These are phyloP conservation scores for Baudoinia panamericana DNA, from an alignment of 495 filamentous ascomycete species.

Conservation along the genomic window DNA sequence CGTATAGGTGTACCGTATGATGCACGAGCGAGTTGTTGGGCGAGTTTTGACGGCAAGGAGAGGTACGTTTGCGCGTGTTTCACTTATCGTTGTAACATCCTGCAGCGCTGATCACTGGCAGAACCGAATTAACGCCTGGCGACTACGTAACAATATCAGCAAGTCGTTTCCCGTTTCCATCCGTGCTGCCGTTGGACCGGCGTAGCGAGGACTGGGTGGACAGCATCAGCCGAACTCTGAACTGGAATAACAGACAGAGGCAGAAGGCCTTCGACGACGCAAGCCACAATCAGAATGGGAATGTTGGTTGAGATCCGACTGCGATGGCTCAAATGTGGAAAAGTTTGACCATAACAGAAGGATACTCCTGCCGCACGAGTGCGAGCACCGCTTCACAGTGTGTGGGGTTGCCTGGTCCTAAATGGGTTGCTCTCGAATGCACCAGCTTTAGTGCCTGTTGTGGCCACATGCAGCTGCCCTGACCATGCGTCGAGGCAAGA, in stretches of 20 bases:
- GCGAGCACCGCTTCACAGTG: no score
- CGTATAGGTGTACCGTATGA: conserved; percentile 87
- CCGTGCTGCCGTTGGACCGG: conserved; percentile 61
- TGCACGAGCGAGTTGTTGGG: conserved; percentile 80
- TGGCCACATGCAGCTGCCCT: no score
- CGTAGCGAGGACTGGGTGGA: conserved; percentile 86
- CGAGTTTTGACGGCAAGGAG: conserved; percentile 90
- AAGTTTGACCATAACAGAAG: no score
- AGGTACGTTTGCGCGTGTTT: conserved; percentile 33
- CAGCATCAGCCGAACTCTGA: conserved; percentile 74
- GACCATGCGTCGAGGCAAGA: no score
- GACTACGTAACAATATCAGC: conserved; percentile 96
- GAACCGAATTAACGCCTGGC: conserved; percentile 70
- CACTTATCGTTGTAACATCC: conserved; percentile 1
- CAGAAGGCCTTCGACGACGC: conserved; percentile 50
- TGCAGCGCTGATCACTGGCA: conserved; percentile 21
- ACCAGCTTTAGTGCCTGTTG: no score
- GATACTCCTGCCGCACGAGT: no score
- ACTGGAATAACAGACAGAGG: conserved; percentile 77
- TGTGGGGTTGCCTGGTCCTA: no score
- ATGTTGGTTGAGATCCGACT: no score
- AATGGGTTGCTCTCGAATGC: no score
- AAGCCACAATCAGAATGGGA: no score
- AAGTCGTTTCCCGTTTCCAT: conserved; percentile 83
- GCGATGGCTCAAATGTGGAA: no score